Evolutionary conservation across 2,329 filamentous ascomycete species (phyloP).

Genomic region (Hansfordia pulvinata): DNA sequence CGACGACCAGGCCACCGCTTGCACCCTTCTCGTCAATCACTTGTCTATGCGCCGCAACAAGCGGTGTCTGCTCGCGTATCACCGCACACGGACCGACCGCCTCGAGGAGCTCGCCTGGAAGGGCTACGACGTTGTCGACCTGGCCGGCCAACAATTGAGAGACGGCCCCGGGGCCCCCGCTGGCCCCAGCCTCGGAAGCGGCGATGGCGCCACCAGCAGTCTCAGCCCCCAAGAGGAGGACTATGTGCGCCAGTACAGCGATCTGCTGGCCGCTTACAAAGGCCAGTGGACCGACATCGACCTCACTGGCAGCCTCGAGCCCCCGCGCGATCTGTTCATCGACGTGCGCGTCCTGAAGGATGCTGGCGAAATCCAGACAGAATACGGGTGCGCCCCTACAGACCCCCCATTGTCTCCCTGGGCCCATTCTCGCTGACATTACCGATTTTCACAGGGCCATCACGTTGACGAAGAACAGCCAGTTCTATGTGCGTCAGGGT

Average conservation of each 20-base stretch:
- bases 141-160: slow-evolving; percentile 41
- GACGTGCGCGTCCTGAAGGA: slow-evolving; percentile 93
- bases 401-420: slow-evolving; percentile 1
- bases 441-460: slow-evolving; percentile 52
- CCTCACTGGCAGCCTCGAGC: slow-evolving; percentile 83
- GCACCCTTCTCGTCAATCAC: slow-evolving; percentile 83
- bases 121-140: slow-evolving; percentile 70
- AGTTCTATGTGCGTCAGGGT: slow-evolving; percentile 91
- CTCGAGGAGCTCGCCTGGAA: slow-evolving; percentile 90
- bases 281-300: slow-evolving; percentile 98
- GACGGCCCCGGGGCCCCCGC: slow-evolving; percentile 19
- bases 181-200: slow-evolving; percentile 21
- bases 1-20: slow-evolving; percentile 71
- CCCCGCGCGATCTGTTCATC: slow-evolving; percentile 90
- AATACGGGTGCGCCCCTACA: slow-evolving; percentile 82
- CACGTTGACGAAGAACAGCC: slow-evolving; percentile 93
- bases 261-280: slow-evolving; percentile 90
- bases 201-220: slow-evolving; percentile 51
- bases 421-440: slow-evolving; percentile 7
- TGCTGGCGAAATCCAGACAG: slow-evolving; percentile 95
- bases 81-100: slow-evolving; percentile 79
- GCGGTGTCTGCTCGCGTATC: slow-evolving; percentile 86
- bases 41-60: slow-evolving; percentile 94
- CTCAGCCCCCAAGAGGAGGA: slow-evolving; percentile 94
- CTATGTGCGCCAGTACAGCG: slow-evolving; percentile 82